A percentile compares a stretch with the other conserved stretches of the same genome.
These are phyloP conservation scores for Boletus pseudopeckii DNA, from an alignment of 768 basidiomycete species.

Conservation along the genomic window DNA sequence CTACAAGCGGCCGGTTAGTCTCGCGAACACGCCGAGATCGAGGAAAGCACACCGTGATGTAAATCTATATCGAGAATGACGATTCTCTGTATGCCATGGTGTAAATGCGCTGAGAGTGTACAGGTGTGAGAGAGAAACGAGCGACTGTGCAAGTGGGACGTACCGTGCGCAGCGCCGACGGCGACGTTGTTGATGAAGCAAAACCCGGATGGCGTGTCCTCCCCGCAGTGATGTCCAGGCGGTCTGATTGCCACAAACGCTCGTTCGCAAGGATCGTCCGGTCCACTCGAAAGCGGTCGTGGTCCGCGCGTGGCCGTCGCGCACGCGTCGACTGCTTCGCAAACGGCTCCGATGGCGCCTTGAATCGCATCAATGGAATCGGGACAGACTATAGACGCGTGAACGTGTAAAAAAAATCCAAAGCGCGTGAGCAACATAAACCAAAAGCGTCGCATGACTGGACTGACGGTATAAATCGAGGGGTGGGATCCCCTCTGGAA, in stretches of 20 bases:
- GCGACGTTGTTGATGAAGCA: constrained; percentile 96
- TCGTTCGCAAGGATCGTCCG: constrained; percentile 25
- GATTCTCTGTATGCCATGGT: constrained; percentile 72
- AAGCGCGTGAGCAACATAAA: neutral
- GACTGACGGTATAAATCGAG: constrained; percentile 79
- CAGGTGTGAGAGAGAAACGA: neutral
- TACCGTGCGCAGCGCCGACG: constrained; percentile 88
- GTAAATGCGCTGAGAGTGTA: constrained; percentile 63
- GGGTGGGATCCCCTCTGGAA: constrained; percentile 67
- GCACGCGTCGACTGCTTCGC: constrained; percentile 81
- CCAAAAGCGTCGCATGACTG: constrained; percentile 24
- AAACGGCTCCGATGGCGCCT: constrained; percentile 79
- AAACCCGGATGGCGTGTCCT: constrained; percentile 86
- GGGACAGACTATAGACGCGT: constrained; percentile 58
- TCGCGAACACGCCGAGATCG: neutral
- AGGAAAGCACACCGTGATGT: constrained; percentile 23
- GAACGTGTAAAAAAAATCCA: neutral
- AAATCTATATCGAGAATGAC: constrained; percentile 83
- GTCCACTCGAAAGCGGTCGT: constrained; percentile 6
- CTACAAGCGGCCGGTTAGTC: constrained; percentile 34
- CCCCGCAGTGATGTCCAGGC: constrained; percentile 93
- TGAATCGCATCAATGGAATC: constrained; percentile 73
- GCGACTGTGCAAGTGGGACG: constrained; percentile 7
- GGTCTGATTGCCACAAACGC: constrained; percentile 87
- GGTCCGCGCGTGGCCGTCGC: constrained; percentile 28